phyloP scores from a whole-genome alignment of 495 filamentous ascomycete genomes.

The Astrothelium subdiscretum region DNA sequence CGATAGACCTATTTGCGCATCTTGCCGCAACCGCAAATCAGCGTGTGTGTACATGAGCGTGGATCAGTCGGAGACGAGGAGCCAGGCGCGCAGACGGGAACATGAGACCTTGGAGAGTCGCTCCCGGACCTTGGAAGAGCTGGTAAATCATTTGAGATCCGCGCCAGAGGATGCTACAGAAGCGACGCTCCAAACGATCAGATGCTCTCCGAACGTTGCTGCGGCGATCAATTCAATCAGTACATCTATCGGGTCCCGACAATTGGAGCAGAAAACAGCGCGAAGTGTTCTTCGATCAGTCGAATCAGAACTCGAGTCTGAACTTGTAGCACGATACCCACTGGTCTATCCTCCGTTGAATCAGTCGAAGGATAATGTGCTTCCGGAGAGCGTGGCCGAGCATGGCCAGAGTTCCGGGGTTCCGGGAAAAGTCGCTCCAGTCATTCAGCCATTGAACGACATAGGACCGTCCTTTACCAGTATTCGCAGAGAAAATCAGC shows the following conservation, averaged over 20 bases:
- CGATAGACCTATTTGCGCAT: neutral
- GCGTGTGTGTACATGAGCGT: neutral
- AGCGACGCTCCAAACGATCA: neutral
- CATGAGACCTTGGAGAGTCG: neutral
- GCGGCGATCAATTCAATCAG: neutral
- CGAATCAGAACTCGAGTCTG: neutral
- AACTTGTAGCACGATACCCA: neutral
- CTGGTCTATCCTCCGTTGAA: neutral
- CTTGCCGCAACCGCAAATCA: neutral
- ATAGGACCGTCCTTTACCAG: too few species aligned
- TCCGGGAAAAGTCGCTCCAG: too few species aligned
- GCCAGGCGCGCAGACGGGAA: neutral
- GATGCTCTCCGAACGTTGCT: neutral
- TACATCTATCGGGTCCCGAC: neutral
- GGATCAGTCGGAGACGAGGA: neutral
- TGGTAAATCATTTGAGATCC: neutral
- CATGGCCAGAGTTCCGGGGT: too few species aligned
- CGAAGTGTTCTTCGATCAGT: neutral
- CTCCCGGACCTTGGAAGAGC: neutral
- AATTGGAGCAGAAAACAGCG: neutral
- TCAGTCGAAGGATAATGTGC: neutral
- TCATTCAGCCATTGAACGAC: too few species aligned
- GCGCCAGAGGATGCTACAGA: neutral
- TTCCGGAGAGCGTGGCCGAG: neutral
- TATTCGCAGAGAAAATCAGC: too few species aligned